These are phyloP conservation scores for Aquilaria malaccensis DNA, from an alignment of 345 rosid species.

Conservation along the genomic window DNA sequence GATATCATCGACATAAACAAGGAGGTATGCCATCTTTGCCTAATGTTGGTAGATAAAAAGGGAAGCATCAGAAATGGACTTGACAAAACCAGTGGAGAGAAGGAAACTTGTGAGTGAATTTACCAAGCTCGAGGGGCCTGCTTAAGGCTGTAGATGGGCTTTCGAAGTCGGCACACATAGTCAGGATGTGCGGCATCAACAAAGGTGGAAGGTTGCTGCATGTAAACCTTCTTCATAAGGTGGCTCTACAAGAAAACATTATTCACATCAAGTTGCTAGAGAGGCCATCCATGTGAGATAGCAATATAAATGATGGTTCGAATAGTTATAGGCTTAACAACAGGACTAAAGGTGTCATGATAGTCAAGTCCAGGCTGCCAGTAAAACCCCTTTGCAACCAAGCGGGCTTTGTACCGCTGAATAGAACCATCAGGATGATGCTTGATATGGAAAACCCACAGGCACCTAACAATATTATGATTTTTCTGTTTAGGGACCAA, in stretches of 20 bases:
- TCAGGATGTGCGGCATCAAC: neutral
- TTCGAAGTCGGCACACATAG: neutral
- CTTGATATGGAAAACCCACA: neutral
- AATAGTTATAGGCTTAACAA: constrained; percentile 1
- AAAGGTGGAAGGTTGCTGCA: neutral
- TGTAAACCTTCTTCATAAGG: neutral
- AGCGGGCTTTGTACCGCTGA: neutral
- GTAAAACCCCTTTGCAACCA: neutral
- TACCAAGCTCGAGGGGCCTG: neutral
- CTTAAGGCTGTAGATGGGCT: neutral
- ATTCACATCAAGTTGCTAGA: neutral
- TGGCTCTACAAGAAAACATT: neutral
- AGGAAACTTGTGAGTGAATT: neutral
- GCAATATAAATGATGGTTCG: neutral
- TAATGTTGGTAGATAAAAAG: neutral
- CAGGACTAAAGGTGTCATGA: constrained; percentile 3
- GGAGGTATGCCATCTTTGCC: neutral
- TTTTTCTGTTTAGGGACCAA: neutral
- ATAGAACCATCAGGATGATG: neutral
- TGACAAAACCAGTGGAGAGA: neutral
- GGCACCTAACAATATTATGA: constrained; percentile 1
- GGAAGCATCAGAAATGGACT: neutral
- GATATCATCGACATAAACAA: neutral
- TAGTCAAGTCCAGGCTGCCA: neutral
- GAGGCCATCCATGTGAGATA: neutral